These are phyloP conservation scores for Aspergillus amoenus DNA, from an alignment of 2,329 filamentous ascomycete species.

Conservation along the genomic window DNA sequence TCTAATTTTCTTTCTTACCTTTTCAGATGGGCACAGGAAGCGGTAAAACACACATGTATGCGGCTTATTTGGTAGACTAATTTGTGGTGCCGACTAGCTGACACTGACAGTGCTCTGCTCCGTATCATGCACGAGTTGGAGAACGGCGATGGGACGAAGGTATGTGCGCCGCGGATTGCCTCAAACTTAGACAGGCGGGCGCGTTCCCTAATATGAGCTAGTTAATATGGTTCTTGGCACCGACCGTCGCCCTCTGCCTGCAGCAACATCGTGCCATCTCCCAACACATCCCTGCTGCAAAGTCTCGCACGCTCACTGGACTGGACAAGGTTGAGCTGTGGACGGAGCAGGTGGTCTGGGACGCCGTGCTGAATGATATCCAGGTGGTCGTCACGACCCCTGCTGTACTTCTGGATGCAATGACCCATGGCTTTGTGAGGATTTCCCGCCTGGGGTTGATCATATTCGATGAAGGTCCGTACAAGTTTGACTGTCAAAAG, in stretches of 20 bases:
- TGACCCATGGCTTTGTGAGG: constrained; percentile 70
- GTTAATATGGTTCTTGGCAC: constrained; percentile 70
- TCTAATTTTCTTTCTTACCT: constrained; percentile 4
- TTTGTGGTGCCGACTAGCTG: neutral
- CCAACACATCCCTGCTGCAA: constrained; percentile 57
- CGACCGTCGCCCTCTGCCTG: constrained; percentile 64
- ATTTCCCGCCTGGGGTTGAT: constrained; percentile 65
- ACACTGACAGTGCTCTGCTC: constrained; percentile 58
- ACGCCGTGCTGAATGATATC: constrained; percentile 61
- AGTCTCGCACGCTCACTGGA: constrained; percentile 65
- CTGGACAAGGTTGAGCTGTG: constrained; percentile 70
- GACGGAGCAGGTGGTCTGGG: constrained; percentile 67
- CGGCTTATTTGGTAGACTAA: constrained; percentile 7
- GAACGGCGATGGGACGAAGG: constrained; percentile 53
- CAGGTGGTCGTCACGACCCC: constrained; percentile 76
- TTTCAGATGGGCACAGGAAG: constrained; percentile 75
- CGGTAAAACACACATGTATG: constrained; percentile 75
- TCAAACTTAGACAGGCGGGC: neutral
- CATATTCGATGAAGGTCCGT: constrained; percentile 77
- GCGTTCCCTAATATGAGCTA: constrained; percentile 15
- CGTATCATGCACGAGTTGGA: constrained; percentile 67
- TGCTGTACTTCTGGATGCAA: constrained; percentile 70
- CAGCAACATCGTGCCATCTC: constrained; percentile 66
- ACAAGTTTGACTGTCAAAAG: neutral
- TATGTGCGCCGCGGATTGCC: constrained; percentile 26